A percentile compares a stretch with the other conserved stretches of the same genome.
These are phyloP conservation scores for Wickerhamiella parazyma DNA, from an alignment of 805 yeast species.

Conservation along the genomic window DNA sequence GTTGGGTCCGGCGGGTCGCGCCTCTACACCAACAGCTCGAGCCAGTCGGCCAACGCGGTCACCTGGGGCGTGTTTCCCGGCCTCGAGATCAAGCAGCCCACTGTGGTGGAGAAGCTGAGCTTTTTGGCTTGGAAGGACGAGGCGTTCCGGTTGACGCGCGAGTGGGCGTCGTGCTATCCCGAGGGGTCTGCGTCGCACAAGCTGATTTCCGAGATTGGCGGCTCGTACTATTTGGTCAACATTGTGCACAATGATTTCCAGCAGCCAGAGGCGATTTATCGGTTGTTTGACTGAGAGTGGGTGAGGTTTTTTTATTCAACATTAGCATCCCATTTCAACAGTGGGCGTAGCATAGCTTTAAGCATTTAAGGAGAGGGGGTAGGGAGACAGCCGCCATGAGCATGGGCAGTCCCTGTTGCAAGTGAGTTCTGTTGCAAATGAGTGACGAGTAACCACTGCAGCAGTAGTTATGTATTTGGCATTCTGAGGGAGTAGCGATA, in stretches of 20 bases:
- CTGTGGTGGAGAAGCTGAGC: slow-evolving; percentile 83
- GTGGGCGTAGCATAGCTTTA: slow-evolving; percentile 9
- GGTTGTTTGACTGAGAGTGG: slow-evolving; percentile 15
- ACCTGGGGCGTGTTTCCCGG: slow-evolving; percentile 99
- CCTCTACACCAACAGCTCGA: slow-evolving; percentile 53
- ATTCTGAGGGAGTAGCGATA: too few species aligned
- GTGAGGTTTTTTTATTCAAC: slow-evolving; percentile 7
- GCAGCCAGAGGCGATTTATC: slow-evolving; percentile 23
- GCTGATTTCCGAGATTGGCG: slow-evolving; percentile 36
- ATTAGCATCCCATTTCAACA: slow-evolving; percentile 14
- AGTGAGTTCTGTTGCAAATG: too few species aligned
- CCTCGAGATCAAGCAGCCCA: slow-evolving; percentile 85
- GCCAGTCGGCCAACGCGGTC: slow-evolving; percentile 79
- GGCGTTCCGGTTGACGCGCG: slow-evolving; percentile 66
- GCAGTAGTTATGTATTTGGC: too few species aligned
- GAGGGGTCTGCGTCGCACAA: slow-evolving; percentile 25
- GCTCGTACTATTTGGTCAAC: slow-evolving; percentile 63
- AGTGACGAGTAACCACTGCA: too few species aligned
- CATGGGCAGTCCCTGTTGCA: too few species aligned
- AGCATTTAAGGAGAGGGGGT: background rate
- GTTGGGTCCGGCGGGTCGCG: slow-evolving; percentile 40
- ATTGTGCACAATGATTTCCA: slow-evolving; percentile 76
- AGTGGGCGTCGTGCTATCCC: slow-evolving; percentile 45
- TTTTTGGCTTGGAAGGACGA: slow-evolving; percentile 97
- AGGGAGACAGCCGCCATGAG: too few species aligned